phyloP scores from a whole-genome alignment of 164 flowering plant genomes.

The Chloranthus sessilifolius region DNA sequence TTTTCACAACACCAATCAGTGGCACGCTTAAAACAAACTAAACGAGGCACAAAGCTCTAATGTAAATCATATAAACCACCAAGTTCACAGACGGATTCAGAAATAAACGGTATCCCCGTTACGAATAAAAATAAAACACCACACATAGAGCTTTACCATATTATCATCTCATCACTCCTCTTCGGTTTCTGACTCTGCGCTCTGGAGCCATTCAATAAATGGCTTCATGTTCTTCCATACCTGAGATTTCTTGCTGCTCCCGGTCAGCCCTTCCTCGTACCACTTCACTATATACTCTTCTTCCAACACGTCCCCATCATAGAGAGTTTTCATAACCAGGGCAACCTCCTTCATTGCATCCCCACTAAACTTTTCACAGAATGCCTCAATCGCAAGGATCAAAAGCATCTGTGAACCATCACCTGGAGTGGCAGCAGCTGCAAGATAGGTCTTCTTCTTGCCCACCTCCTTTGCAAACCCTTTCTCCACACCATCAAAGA shows the following conservation, averaged over 20 bases:
- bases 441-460: conserved; percentile 41
- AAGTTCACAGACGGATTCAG: no score
- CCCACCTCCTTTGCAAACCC: conserved; percentile 58
- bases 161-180: conserved; percentile 26
- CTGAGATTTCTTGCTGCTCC: conserved; percentile 30
- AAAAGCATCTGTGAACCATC: conserved; percentile 42
- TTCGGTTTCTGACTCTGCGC: conserved; percentile 72
- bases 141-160: no score
- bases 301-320: conserved; percentile 60
- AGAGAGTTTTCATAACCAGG: conserved; percentile 50
- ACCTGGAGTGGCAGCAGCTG: conserved; percentile 37
- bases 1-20: no score
- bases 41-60: no score
- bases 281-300: conserved; percentile 53
- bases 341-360: conserved; percentile 56
- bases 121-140: no score
- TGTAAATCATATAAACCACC: no score
- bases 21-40: no score
- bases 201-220: conserved; percentile 72
- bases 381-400: conserved; percentile 40
- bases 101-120: no score
- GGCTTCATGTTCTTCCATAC: conserved; percentile 66
- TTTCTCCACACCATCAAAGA: conserved; percentile 49
- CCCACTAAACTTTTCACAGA: conserved; percentile 35
- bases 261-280: conserved; percentile 41